Base-by-base conservation (phyloP, 192 early-diverging fungal species). In the Entrophospora sp. region DNA sequence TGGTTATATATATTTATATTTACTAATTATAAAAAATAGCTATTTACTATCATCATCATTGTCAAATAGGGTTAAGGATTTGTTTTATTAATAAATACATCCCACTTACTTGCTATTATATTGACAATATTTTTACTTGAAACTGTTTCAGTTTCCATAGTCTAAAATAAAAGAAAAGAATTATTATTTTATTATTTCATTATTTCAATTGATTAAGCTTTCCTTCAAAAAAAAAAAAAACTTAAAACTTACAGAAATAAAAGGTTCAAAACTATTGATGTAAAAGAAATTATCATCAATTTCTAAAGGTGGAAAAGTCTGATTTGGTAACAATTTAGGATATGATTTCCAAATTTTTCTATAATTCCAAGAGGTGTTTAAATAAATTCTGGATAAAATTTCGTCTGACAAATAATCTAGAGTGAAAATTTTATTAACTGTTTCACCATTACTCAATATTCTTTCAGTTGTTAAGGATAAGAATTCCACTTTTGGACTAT, bases 141-240 rank as follows among this genome's bases (percentile, higher is more conserved):
- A 1, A 87, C 69, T 1, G 81, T 82, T 61, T 83, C 77, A 10
- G 82, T 82, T 75, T 87, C 86, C 86, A 87, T 87, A 40, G 86
- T 81, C 74, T 82, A 71, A 24, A 46, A 25, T 30, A 58, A 58
- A 69, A 30, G 24, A 45, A 35, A 18, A 27, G n/a, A 34, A 49
- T 18, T 32, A 38, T 30, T 22, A 34, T 32, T 13, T 34, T 45
- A 10, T 13, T 27, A 35, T 38, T 6, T 37, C 55, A 30, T n/a
- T n/a, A n/a, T n/a, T n/a, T n/a, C n/a, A n/a, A n/a, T n/a, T n/a
- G n/a, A n/a, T n/a, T n/a, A n/a, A n/a, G n/a, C n/a, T n/a, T n/a
- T n/a, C n/a, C n/a, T n/a, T n/a, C n/a, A 5, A 16, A 42, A 51
- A 14, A 13, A 18, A 34, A 24, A 40, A 38, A 20, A 63, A 53